Percentiles rank a stretch among this genome's conserved stretches.
Conservation (phyloP, 768 basidiomycete species). For the Pleurotus ostreatus region DNA sequence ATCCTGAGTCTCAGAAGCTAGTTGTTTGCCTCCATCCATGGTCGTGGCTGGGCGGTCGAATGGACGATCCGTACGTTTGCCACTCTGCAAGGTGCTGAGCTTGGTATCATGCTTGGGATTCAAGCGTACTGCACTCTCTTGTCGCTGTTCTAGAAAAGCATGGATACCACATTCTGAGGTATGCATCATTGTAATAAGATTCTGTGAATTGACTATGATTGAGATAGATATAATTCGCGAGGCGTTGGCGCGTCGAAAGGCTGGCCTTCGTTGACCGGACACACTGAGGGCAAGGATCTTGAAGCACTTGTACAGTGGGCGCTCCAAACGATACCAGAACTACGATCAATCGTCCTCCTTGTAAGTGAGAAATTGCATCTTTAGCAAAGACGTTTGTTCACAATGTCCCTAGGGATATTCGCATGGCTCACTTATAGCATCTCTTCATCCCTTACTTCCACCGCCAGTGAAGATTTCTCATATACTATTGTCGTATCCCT, state of each 20-base stretch:
- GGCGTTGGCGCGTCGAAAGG: conserved; percentile 75
- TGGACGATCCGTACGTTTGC: conserved; percentile 67
- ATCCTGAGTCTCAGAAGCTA: conserved; percentile 28
- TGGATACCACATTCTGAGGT: conserved; percentile 50
- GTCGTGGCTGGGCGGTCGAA: conserved; percentile 79
- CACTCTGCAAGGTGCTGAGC: background rate
- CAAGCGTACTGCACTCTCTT: conserved; percentile 44
- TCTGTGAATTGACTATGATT: background rate
- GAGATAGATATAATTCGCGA: conserved; percentile 68
- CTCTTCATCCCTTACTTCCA: conserved; percentile 54
- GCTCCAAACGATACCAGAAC: conserved; percentile 33
- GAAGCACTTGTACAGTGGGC: conserved; percentile 58
- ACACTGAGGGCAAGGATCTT: conserved; percentile 67
- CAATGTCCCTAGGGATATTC: conserved; percentile 66
- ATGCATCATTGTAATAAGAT: background rate
- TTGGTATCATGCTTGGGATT: background rate
- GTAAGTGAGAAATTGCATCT: conserved; percentile 34
- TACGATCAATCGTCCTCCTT: conserved; percentile 52
- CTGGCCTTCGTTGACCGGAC: conserved; percentile 69
- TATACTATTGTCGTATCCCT: conserved; percentile 73
- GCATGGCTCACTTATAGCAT: conserved; percentile 70
- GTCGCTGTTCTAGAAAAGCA: conserved; percentile 33
- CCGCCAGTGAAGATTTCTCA: conserved; percentile 54
- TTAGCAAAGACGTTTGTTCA: conserved; percentile 5
- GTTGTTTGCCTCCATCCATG: conserved; percentile 81